These are phyloP conservation scores for Fusarium mangiferae DNA, from an alignment of 2,329 filamentous ascomycete genomes.

Conservation along the genomic window DNA sequence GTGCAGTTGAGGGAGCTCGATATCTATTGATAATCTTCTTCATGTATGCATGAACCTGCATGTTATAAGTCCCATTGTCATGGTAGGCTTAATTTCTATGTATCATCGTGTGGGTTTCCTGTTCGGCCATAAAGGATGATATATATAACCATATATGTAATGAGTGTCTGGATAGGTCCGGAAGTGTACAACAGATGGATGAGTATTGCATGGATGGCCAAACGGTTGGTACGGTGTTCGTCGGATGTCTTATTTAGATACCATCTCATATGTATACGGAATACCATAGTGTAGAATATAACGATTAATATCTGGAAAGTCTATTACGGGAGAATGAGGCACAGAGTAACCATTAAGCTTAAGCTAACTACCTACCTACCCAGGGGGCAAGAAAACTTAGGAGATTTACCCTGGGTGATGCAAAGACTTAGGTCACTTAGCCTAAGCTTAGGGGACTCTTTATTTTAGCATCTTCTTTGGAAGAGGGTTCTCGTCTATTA, in stretches of 20 bases:
- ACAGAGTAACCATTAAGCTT: not conserved
- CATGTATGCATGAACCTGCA: not conserved
- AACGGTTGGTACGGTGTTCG: constrained; percentile 29
- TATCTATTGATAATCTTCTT: constrained; percentile 44
- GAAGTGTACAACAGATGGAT: constrained; percentile 12
- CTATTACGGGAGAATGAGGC: not conserved
- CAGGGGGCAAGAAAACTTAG: not conserved
- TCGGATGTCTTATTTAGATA: constrained; percentile 38
- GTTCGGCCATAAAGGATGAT: not conserved
- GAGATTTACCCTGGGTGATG: not conserved
- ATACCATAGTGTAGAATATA: constrained; percentile 31
- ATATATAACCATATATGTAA: constrained; percentile 29
- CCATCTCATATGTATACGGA: constrained; percentile 36
- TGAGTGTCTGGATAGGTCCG: constrained; percentile 32
- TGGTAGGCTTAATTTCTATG: constrained; percentile 1
- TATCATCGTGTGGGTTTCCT: not conserved
- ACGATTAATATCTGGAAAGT: constrained; percentile 17
- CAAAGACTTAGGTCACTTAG: not conserved
- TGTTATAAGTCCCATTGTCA: not conserved
- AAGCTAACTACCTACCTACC: not conserved
- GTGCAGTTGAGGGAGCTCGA: constrained; percentile 49
- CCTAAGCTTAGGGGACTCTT: not conserved
- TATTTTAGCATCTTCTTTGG: not conserved
- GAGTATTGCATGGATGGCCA: constrained; percentile 17
- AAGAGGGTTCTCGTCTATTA: not conserved